Percentiles rank a stretch among this genome's conserved stretches.
Conservation (phyloP, 441 rosid species). For the Macaranga tanarius region DNA sequence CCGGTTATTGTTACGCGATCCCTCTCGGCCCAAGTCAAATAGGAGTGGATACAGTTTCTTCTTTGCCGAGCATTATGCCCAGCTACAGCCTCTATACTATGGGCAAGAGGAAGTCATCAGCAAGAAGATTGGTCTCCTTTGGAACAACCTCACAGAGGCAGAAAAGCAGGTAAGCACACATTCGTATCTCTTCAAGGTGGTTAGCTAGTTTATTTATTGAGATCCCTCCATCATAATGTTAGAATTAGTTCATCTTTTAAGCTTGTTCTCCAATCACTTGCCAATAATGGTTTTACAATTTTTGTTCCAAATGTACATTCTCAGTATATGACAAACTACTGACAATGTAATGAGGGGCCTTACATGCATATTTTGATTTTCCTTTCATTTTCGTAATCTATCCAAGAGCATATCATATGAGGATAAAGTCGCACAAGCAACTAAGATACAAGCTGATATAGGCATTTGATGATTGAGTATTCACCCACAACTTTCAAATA, state of each 20-base stretch:
- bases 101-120: conserved; percentile 62
- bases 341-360: neutral
- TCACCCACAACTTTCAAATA: neutral
- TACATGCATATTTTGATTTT: neutral
- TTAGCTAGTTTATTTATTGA: neutral
- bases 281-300: neutral
- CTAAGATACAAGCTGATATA: too few relatives aligned
- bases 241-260: neutral
- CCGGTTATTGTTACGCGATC: conserved; percentile 46
- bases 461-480: neutral
- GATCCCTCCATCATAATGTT: too few relatives aligned
- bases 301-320: neutral
- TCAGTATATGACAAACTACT: neutral
- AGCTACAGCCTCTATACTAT: conserved; percentile 51
- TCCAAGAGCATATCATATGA: too few relatives aligned
- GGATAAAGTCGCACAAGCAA: too few relatives aligned
- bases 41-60: conserved; percentile 79
- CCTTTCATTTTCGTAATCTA: too few relatives aligned
- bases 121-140: conserved; percentile 64
- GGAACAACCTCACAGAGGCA: conserved; percentile 72
- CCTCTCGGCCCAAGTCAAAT: conserved; percentile 64
- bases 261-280: neutral
- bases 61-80: conserved; percentile 64
- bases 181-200: neutral
- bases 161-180: conserved; percentile 60